Base-by-base conservation (phyloP, 2,329 filamentous ascomycete genomes). In the Verticillium nubilum region DNA sequence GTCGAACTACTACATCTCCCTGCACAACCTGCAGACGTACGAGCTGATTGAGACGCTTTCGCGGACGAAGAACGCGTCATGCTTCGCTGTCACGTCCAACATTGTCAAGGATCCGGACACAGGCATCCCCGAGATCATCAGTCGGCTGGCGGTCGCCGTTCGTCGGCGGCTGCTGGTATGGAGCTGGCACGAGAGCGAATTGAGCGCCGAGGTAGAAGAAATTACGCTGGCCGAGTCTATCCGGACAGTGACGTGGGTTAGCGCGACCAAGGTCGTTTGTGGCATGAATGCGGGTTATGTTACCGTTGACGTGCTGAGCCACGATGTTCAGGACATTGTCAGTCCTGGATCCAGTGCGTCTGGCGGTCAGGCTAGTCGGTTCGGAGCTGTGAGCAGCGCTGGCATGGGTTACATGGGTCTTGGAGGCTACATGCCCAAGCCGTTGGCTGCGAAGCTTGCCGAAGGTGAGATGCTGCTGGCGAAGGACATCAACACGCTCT, bases 361-460 rank as follows among this genome's bases (percentile, higher is more conserved):
- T 1, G 78, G 80, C 1, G 79, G 80, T 1, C 87, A 90, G 65
- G 85, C 83, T 2, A 87, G 86, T 59, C 85, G 92, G 37, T 94
- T 97, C 65, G 92, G 92, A 5, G 90, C 91, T 2, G 88, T 94
- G 63, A 90, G 89, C 61, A 90, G 88, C 58, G 90, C 89, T 7
- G 91, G 92, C 54, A 97, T 98, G 92, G 92, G 93, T 52, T 98
- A 98, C 70, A 96, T 98, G 84, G 94, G 94, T 1, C 87, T 98
- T 70, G 92, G 91, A 56, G 90, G 91, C 50, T 95, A 92, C 78
- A 91, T 94, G 59, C 94, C 95, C 1, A 96, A 91, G 69, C 96
- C 95, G 6, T 81, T 99, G 67, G 91, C 91, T 5, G 88, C 93
- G 5, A 89, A 89, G 66, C 80, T 99, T 13, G 85, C 86, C 2